Conservation (phyloP, 2,329 filamentous ascomycete species). For the Pseudonectria buxi region DNA sequence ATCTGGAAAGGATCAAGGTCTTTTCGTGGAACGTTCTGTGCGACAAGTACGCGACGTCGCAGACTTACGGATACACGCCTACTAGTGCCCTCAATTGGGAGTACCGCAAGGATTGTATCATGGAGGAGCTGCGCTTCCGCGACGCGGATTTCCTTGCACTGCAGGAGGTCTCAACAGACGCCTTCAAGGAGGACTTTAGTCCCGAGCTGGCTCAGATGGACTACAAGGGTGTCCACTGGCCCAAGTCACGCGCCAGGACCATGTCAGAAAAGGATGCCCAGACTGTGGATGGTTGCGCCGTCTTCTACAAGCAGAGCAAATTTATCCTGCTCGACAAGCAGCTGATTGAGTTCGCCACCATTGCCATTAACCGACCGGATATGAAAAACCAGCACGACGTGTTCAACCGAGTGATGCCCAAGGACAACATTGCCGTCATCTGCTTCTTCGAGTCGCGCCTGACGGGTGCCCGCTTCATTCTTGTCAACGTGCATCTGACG, state of each 20-base stretch:
- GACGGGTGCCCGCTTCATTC: slow-evolving; percentile 85
- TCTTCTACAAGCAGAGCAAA: slow-evolving; percentile 94
- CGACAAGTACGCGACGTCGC: slow-evolving; percentile 81
- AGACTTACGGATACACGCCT: slow-evolving; percentile 86
- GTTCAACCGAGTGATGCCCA: slow-evolving; percentile 97
- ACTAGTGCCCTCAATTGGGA: slow-evolving; percentile 79
- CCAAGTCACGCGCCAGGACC: slow-evolving; percentile 81
- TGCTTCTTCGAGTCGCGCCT: slow-evolving; percentile 86
- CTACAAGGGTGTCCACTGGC: slow-evolving; percentile 92
- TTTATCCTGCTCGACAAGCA: slow-evolving; percentile 93
- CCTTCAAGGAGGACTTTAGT: slow-evolving; percentile 85
- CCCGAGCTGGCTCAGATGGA: slow-evolving; percentile 79
- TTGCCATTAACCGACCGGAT: slow-evolving; percentile 88
- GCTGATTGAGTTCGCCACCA: slow-evolving; percentile 82
- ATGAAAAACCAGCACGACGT: slow-evolving; percentile 98
- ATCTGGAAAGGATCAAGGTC: slow-evolving; percentile 68
- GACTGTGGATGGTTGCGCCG: slow-evolving; percentile 90
- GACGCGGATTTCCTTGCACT: slow-evolving; percentile 87
- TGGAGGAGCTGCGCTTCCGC: slow-evolving; percentile 71
- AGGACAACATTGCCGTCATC: slow-evolving; percentile 92
- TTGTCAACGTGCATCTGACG: slow-evolving; percentile 89
- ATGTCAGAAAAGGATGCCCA: slow-evolving; percentile 87
- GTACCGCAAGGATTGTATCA: slow-evolving; percentile 72
- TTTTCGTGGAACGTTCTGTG: slow-evolving; percentile 95
- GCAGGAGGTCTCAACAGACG: slow-evolving; percentile 88